These are phyloP conservation scores for Nakaseomyces nivariensis DNA, from an alignment of 1,139 yeast species.

Conservation along the genomic window DNA sequence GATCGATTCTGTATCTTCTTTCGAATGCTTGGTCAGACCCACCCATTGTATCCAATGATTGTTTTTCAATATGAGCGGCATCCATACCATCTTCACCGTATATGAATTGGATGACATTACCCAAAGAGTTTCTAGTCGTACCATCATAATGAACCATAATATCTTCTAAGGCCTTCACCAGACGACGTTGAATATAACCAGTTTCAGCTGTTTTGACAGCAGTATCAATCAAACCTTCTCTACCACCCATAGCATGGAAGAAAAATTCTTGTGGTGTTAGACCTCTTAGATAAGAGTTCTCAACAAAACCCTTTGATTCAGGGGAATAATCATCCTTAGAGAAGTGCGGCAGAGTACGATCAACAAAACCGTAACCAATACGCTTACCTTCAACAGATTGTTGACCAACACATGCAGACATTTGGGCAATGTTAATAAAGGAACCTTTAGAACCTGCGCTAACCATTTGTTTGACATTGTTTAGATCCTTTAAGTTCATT, in stretches of 20 bases:
- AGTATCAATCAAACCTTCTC: slow-evolving; percentile 99
- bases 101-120: slow-evolving; percentile 90
- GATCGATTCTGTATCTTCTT: slow-evolving; percentile 75
- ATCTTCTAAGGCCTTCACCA: slow-evolving; percentile 96
- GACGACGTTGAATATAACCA: slow-evolving; percentile 98
- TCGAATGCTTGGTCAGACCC: slow-evolving; percentile 83
- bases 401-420: slow-evolving; percentile 99
- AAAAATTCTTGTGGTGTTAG: slow-evolving; percentile 98
- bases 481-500: slow-evolving; percentile 84
- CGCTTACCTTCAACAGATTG: slow-evolving; percentile 99
- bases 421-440: slow-evolving; percentile 94
- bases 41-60: slow-evolving; percentile 92
- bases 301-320: slow-evolving; percentile 95
- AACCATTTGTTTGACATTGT: slow-evolving; percentile 98
- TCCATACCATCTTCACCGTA: slow-evolving; percentile 99
- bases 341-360: slow-evolving; percentile 94
- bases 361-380: slow-evolving; percentile 94
- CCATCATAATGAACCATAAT: slow-evolving; percentile 99
- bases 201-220: slow-evolving; percentile 99
- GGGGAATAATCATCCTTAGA: slow-evolving; percentile 98
- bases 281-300: slow-evolving; percentile 93
- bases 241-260: slow-evolving; percentile 99
- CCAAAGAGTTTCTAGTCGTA: slow-evolving; percentile 93
- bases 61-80: slow-evolving; percentile 96
- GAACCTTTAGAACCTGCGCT: slow-evolving; percentile 99